phyloP scores from a whole-genome alignment of 495 filamentous ascomycete species.

The Penicillium parvum region DNA sequence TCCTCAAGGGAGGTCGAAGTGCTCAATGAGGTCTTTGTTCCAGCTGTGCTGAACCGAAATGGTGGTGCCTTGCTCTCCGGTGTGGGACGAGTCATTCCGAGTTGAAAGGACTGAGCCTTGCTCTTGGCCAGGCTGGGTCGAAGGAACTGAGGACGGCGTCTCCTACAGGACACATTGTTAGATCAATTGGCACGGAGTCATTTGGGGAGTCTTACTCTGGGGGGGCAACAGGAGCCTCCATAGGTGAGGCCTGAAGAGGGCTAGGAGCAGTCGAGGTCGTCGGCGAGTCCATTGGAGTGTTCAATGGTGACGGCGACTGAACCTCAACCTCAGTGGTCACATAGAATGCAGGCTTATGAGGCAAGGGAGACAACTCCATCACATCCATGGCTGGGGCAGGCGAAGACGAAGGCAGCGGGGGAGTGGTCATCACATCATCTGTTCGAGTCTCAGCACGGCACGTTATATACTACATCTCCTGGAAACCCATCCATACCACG shows the following conservation, averaged over 20 bases:
- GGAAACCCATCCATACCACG: constrained; percentile 55
- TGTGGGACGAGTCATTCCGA: constrained; percentile 30
- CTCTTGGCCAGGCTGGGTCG: constrained; percentile 40
- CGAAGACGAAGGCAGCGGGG: constrained; percentile 78
- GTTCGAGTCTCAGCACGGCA: constrained; percentile 15
- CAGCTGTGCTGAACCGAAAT: constrained; percentile 70
- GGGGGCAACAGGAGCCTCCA: constrained; percentile 42
- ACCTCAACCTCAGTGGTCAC: constrained; percentile 54
- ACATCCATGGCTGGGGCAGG: constrained; percentile 67
- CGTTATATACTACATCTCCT: not conserved
- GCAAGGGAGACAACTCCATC: constrained; percentile 94
- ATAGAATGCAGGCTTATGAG: constrained; percentile 74
- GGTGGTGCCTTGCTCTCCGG: constrained; percentile 62
- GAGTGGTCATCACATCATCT: constrained; percentile 72
- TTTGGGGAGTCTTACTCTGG: constrained; percentile 33
- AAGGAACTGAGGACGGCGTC: constrained; percentile 38
- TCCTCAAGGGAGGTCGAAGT: constrained; percentile 66
- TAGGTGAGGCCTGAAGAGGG: constrained; percentile 47
- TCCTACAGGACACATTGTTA: constrained; percentile 17
- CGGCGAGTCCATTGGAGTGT: constrained; percentile 48
- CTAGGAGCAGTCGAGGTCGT: constrained; percentile 32
- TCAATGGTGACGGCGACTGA: constrained; percentile 60
- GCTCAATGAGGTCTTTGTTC: constrained; percentile 47
- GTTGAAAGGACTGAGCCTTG: constrained; percentile 41
- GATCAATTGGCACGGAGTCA: not conserved